A percentile compares a stretch with the other conserved stretches of the same genome.
These are phyloP conservation scores for Erigeron canadensis DNA, from an alignment of 129 eudicot genomes.

Conservation along the genomic window DNA sequence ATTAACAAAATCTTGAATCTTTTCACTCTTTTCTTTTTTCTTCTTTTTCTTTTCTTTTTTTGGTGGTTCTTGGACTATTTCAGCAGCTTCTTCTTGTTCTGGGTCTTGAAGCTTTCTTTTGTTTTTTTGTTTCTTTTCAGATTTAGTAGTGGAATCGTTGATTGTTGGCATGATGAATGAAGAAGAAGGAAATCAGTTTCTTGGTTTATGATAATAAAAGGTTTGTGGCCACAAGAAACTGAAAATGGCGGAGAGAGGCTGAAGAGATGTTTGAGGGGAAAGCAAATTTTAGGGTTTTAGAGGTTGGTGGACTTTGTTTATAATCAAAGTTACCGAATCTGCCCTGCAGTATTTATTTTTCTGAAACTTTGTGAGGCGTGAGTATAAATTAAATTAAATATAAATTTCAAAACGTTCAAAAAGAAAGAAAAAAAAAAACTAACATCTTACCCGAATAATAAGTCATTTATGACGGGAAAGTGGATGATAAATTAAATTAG, in stretches of 20 bases:
- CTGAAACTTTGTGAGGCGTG: no score
- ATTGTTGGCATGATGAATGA: constrained; percentile 35
- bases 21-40: constrained; percentile 34
- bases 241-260: not conserved
- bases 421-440: no score
- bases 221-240: not conserved
- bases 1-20: constrained; percentile 20
- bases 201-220: not conserved
- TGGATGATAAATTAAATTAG: no score
- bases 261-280: not conserved
- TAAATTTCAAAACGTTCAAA: no score
- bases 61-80: constrained; percentile 13
- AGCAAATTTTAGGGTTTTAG: not conserved
- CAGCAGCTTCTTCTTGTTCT: constrained; percentile 30
- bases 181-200: constrained; percentile 18
- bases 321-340: not conserved
- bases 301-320: not conserved
- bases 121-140: constrained; percentile 51
- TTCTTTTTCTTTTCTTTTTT: constrained; percentile 60
- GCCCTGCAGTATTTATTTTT: no score
- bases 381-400: no score
- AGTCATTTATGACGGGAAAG: no score
- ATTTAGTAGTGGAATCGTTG: constrained; percentile 28
- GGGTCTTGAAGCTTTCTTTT: constrained; percentile 63
- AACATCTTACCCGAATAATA: no score